phyloP scores from a whole-genome alignment of 23 red algal species.

The Gracilaria gracilis region DNA sequence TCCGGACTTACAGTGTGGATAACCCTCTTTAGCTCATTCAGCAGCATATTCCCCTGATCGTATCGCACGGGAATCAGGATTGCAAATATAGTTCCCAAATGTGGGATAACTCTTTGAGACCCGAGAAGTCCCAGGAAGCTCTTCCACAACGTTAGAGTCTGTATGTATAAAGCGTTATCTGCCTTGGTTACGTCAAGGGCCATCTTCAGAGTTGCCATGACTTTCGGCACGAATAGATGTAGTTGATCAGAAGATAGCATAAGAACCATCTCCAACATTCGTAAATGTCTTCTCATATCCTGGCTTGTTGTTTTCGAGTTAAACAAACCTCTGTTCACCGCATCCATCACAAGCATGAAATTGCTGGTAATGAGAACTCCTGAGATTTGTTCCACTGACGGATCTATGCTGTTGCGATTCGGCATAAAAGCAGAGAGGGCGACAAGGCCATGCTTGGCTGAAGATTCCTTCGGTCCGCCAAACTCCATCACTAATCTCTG shows the following conservation, averaged over 20 bases:
- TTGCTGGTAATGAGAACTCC: constrained; percentile 66
- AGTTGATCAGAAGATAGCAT: constrained; percentile 49
- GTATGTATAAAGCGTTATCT: constrained; percentile 2
- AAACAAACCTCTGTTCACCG: constrained; percentile 85
- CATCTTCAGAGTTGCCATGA: constrained; percentile 97
- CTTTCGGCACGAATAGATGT: constrained; percentile 96
- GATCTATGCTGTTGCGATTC: background rate
- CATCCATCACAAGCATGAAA: constrained; percentile 92
- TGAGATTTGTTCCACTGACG: background rate
- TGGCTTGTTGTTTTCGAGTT: constrained; percentile 44
- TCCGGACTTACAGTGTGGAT: constrained; percentile 8
- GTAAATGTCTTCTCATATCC: constrained; percentile 48
- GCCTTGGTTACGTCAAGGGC: constrained; percentile 65
- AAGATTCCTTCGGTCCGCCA: constrained; percentile 46
- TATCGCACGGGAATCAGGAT: constrained; percentile 68
- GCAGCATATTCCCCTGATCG: constrained; percentile 26
- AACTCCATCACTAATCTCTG: constrained; percentile 75
- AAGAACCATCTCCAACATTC: constrained; percentile 73
- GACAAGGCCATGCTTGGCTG: constrained; percentile 41
- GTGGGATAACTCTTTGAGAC: constrained; percentile 44
- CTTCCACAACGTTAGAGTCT: constrained; percentile 67
- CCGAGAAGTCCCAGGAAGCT: constrained; percentile 76
- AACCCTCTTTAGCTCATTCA: constrained; percentile 26
- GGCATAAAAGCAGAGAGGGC: constrained; percentile 26
- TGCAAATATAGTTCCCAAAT: constrained; percentile 59